Base-by-base conservation (phyloP, 2,329 filamentous ascomycete genomes). In the Paraphoma sp. region DNA sequence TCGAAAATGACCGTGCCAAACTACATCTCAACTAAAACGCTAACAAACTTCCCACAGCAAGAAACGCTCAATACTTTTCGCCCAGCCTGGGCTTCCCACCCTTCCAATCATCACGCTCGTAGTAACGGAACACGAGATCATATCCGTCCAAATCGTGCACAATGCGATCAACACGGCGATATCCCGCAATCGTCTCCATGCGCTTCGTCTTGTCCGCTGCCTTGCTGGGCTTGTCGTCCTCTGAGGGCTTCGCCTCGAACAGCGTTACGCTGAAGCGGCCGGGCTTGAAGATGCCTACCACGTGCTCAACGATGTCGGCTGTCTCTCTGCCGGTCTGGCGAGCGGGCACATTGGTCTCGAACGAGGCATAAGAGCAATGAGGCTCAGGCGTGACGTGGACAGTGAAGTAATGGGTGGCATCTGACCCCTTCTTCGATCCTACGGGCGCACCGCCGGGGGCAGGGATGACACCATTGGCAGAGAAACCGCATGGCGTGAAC, bases 91-190 rank as follows among this genome's bases (percentile, higher is more conserved):
- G 86, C 63, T 83, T 83, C 61, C 86, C 86, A 51, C 86, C 86
- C 75, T 84, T 84, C 86, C 86, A 98, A 69, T 90, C 94, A 65
- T 96, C 87, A 57, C 92, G 87, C 81, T 98, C 93, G 74, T 96
- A 99, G 83, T 96, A 97, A 56, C 94, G 87, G 81, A 99, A 99
- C 45, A 99, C 90, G 38, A 99, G 83, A 76, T 98, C 93, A 73
- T 99, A 99, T 51, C 96, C 95, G 73, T 99, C 94, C 68, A 99
- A 89, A 71, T 98, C 93, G 77, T 99, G 95, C 48, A 99, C 92
- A 64, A 99, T 97, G 52, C 93, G 89, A 76, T 99, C 95, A 51
- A 97, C 86, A 17, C 95, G 87, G 58, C 90, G 87, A 76, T 99
- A 99, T 1, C 95, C 95, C 58, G 86, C 83, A 65, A 99, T 90